Evolutionary conservation across 345 rosid species (phyloP).

Genomic region (Moricandia arvensis): DNA sequence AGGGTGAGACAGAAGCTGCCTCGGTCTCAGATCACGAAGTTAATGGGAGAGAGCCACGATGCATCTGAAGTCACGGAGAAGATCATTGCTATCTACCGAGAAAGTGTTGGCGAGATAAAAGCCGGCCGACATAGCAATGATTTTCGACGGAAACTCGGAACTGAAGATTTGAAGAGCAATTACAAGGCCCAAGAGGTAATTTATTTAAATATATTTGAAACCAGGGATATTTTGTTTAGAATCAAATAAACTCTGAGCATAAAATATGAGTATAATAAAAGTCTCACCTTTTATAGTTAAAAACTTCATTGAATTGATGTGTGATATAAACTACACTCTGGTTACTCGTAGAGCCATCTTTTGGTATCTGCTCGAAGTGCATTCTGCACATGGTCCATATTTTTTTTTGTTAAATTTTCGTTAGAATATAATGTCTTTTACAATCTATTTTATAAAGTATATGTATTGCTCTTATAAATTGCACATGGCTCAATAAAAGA

Average conservation of each 20-base stretch:
- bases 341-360: neutral
- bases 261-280: neutral
- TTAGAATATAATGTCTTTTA: too few species aligned
- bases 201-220: neutral
- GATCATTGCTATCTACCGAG: conserved; percentile 48
- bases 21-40: conserved; percentile 51
- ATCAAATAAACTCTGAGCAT: neutral
- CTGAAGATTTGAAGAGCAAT: neutral
- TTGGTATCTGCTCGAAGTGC: too few species aligned
- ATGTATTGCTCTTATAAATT: neutral
- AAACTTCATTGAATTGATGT: neutral
- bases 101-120: neutral
- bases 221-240: neutral
- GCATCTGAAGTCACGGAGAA: conserved; percentile 55
- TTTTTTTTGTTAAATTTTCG: too few species aligned
- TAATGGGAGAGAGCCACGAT: conserved; percentile 60
- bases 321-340: neutral
- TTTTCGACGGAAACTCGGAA: neutral
- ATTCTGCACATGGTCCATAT: too few species aligned
- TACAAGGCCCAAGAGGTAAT: neutral
- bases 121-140: neutral
- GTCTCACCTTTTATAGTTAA: neutral
- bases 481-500: neutral
- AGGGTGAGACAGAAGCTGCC: conserved; percentile 66
- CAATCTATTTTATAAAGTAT: neutral